These are phyloP conservation scores for Eutrema japonicum DNA, from an alignment of 345 rosid species.

Conservation along the genomic window DNA sequence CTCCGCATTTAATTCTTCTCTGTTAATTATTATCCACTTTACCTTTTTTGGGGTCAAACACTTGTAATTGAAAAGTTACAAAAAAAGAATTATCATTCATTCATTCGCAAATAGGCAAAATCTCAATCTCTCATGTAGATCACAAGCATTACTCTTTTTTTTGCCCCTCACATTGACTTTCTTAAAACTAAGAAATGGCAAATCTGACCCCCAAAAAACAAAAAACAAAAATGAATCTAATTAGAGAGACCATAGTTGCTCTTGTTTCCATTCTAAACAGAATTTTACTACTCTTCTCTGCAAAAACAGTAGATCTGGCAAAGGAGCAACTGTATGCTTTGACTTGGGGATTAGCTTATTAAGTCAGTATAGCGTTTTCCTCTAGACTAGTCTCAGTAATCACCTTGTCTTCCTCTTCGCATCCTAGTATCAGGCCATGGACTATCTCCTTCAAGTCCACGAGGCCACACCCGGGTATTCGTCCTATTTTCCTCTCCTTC, in stretches of 20 bases:
- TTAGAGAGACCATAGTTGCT: slow-evolving; percentile 16
- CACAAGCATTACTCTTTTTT: neutral
- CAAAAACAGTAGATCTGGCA: too few relatives aligned
- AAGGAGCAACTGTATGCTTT: neutral
- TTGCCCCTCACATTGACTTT: neutral
- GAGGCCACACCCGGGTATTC: slow-evolving; percentile 61
- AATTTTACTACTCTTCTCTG: slow-evolving; percentile 28
- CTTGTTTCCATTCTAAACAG: slow-evolving; percentile 21
- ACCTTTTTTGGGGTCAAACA: slow-evolving; percentile 17
- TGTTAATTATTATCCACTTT: slow-evolving; percentile 21
- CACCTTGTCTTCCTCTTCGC: slow-evolving; percentile 24
- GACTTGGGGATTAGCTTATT: neutral
- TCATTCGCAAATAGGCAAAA: neutral
- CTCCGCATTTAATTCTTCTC: slow-evolving; percentile 3
- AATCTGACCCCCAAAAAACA: neutral
- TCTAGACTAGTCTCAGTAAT: slow-evolving; percentile 33
- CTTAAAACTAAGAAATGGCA: neutral
- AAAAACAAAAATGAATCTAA: slow-evolving; percentile 3
- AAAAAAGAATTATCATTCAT: neutral
- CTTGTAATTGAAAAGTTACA: neutral
- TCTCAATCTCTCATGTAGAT: neutral
- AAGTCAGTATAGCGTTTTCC: slow-evolving; percentile 29
- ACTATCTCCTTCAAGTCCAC: slow-evolving; percentile 68
- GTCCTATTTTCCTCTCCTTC: slow-evolving; percentile 52
- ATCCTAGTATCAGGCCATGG: slow-evolving; percentile 42